These are phyloP conservation scores for Pseudotulostoma volvatum DNA, from an alignment of 495 filamentous ascomycete genomes.

Conservation along the genomic window DNA sequence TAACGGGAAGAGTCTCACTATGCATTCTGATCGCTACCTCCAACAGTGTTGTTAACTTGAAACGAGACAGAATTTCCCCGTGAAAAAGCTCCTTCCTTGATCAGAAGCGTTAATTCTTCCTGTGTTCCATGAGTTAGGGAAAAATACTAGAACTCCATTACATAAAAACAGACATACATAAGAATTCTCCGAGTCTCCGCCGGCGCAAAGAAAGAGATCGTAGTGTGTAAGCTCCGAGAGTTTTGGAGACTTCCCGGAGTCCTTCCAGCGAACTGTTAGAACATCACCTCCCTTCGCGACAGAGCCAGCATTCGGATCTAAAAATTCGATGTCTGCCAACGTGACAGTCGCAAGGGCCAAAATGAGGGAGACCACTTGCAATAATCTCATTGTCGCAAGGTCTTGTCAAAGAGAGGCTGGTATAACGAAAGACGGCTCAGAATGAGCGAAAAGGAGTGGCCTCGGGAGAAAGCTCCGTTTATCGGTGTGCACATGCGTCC, in stretches of 20 bases:
- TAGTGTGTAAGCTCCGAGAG: constrained; percentile 38
- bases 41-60: constrained; percentile 29
- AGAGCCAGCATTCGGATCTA: constrained; percentile 30
- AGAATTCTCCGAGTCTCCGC: constrained; percentile 35
- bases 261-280: constrained; percentile 41
- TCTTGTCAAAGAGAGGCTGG: too few species aligned
- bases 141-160: constrained; percentile 4
- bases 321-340: constrained; percentile 41
- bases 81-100: constrained; percentile 25
- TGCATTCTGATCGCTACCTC: constrained; percentile 38
- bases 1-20: too few species aligned
- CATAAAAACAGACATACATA: constrained; percentile 20
- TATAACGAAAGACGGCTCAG: too few species aligned
- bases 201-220: constrained; percentile 45
- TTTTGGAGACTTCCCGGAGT: constrained; percentile 32
- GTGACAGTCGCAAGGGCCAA: constrained; percentile 25
- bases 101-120: constrained; percentile 29
- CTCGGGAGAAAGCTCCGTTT: too few species aligned
- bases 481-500: too few species aligned
- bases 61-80: constrained; percentile 36
- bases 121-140: constrained; percentile 6
- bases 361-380: constrained; percentile 22
- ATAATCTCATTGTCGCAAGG: constrained; percentile 20
- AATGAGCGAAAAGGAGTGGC: too few species aligned
- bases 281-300: constrained; percentile 30